phyloP scores from a whole-genome alignment of 176 grass and related monocot species.

The Dendrocalamus sinicus region DNA sequence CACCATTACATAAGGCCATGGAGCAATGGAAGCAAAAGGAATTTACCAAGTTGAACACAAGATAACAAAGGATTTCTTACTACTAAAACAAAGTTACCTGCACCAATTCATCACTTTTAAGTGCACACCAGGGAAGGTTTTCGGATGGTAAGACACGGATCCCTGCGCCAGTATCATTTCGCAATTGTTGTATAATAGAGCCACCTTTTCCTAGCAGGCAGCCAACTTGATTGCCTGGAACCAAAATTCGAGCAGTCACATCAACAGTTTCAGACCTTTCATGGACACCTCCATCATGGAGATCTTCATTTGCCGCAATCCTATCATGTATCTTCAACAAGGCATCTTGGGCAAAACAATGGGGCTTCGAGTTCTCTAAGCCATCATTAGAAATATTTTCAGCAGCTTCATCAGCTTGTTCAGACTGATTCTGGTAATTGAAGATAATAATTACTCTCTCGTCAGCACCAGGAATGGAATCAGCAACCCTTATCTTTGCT shows the following conservation, averaged over 20 bases:
- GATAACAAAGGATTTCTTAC: constrained; percentile 24
- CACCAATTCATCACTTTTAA: constrained; percentile 88
- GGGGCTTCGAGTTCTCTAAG: constrained; percentile 53
- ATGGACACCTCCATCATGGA: constrained; percentile 54
- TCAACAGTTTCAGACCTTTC: constrained; percentile 53
- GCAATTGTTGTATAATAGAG: constrained; percentile 89
- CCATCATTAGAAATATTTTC: constrained; percentile 48
- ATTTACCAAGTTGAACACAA: constrained; percentile 37
- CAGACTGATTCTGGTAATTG: constrained; percentile 59
- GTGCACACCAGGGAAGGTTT: constrained; percentile 78
- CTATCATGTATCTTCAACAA: constrained; percentile 95
- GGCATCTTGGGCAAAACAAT: constrained; percentile 85
- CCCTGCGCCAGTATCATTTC: constrained; percentile 72
- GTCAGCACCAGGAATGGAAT: constrained; percentile 90
- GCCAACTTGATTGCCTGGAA: constrained; percentile 88
- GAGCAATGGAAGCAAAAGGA: constrained; percentile 25
- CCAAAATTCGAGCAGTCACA: constrained; percentile 81
- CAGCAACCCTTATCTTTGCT: constrained; percentile 95
- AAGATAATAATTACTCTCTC: constrained; percentile 93
- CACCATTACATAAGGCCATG: constrained; percentile 17
- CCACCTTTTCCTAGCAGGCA: constrained; percentile 97
- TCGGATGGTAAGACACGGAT: constrained; percentile 82
- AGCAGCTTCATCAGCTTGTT: constrained; percentile 47
- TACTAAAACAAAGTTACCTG: constrained; percentile 64
- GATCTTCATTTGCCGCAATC: constrained; percentile 79